Conservation (phyloP, 2,329 filamentous ascomycete genomes). For the Alternaria dauci region DNA sequence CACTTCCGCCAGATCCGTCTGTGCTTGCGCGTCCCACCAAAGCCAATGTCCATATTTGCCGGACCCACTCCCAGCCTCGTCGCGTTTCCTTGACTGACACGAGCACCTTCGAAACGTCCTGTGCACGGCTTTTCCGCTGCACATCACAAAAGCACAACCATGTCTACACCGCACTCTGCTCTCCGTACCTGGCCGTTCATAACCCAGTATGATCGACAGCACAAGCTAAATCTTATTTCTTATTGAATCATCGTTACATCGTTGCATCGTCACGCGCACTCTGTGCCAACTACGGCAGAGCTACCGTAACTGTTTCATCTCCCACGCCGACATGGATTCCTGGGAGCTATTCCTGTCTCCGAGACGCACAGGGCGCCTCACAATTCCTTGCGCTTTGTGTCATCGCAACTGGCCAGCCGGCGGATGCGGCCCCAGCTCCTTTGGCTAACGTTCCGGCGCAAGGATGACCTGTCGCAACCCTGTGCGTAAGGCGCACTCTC, state of each 20-base stretch:
- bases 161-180: not conserved
- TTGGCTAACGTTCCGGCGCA: conserved; percentile 39
- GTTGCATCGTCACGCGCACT: conserved; percentile 1
- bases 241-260: conserved; percentile 1
- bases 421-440: conserved; percentile 43
- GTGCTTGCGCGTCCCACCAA: conserved; percentile 40
- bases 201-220: not conserved
- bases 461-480: conserved; percentile 40
- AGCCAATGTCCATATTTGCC: conserved; percentile 34
- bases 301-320: conserved; percentile 46
- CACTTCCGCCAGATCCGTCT: conserved; percentile 50
- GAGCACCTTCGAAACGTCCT: conserved; percentile 11
- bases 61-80: conserved; percentile 39
- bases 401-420: conserved; percentile 37
- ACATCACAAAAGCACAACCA: conserved; percentile 14
- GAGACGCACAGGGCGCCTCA: conserved; percentile 40
- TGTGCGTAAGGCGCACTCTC: conserved; percentile 33
- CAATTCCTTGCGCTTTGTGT: conserved; percentile 35
- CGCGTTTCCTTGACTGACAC: conserved; percentile 33
- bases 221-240: conserved; percentile 9
- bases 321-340: conserved; percentile 31
- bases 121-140: conserved; percentile 14
- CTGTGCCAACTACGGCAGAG: conserved; percentile 38
- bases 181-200: conserved; percentile 1
- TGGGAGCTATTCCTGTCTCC: conserved; percentile 43